Percentiles rank a stretch among this genome's conserved stretches.
phyloP scores from a whole-genome alignment of 1,139 yeast genomes.

The Saccharomyces uvarum region DNA sequence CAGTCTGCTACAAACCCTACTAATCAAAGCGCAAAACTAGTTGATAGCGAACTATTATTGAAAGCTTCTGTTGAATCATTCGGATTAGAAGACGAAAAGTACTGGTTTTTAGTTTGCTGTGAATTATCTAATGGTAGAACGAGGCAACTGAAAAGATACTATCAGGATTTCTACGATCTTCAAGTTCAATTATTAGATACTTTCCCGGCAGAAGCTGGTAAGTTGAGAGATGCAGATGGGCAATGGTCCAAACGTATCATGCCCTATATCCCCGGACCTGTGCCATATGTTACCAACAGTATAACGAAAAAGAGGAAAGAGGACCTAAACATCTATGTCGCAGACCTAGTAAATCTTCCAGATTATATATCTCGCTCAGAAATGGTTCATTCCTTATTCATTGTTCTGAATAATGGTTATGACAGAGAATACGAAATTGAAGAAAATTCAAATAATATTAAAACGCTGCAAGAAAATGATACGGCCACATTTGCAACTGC shows the following conservation, averaged over 20 bases:
- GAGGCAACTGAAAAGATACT: constrained; percentile 75
- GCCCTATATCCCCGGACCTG: constrained; percentile 95
- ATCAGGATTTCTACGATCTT: constrained; percentile 92
- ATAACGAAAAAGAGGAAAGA: constrained; percentile 79
- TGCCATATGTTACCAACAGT: constrained; percentile 83
- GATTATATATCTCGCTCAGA: constrained; percentile 63
- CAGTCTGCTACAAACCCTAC: background rate
- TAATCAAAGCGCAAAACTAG: constrained; percentile 17
- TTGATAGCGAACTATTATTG: constrained; percentile 30
- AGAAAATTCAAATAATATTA: constrained; percentile 25
- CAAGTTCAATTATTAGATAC: constrained; percentile 77
- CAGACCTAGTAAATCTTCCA: constrained; percentile 69
- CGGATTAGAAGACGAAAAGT: constrained; percentile 76
- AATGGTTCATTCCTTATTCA: constrained; percentile 66
- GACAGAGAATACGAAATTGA: constrained; percentile 35
- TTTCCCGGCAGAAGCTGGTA: constrained; percentile 91
- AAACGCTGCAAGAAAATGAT: constrained; percentile 18
- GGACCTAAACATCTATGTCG: constrained; percentile 76
- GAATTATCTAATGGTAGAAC: constrained; percentile 59
- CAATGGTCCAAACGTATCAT: constrained; percentile 63
- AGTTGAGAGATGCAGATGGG: constrained; percentile 39
- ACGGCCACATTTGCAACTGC: constrained; percentile 5
- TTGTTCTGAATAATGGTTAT: constrained; percentile 39
- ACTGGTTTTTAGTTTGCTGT: constrained; percentile 77
- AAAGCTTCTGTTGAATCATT: constrained; percentile 76